phyloP scores from a whole-genome alignment of 495 filamentous ascomycete species.

The Penicillium arizonense region DNA sequence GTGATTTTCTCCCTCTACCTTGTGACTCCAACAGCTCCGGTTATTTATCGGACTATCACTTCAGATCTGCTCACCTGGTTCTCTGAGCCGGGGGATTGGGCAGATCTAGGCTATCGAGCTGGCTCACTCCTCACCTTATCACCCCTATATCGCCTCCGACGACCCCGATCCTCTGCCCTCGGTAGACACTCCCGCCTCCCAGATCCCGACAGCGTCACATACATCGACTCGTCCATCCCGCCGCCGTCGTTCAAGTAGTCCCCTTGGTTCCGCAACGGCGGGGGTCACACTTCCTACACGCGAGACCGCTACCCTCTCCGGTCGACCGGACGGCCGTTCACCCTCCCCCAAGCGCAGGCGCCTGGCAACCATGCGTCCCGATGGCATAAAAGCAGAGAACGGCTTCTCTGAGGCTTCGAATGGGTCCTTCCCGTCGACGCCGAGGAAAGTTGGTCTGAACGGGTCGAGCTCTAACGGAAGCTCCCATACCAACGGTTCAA shows the following conservation, averaged over 20 bases:
- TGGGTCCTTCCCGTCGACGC: constrained; percentile 34
- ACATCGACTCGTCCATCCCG: constrained; percentile 14
- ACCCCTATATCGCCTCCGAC: constrained; percentile 60
- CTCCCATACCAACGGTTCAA: constrained; percentile 47
- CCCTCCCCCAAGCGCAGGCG: constrained; percentile 61
- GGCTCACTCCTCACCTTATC: constrained; percentile 51
- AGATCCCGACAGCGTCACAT: constrained; percentile 2
- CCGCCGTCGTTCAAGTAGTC: constrained; percentile 31
- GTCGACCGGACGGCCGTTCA: constrained; percentile 38
- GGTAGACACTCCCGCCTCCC: constrained; percentile 15
- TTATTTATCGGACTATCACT: constrained; percentile 11
- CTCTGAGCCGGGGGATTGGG: constrained; percentile 50
- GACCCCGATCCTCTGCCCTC: constrained; percentile 44
- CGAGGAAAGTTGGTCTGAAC: constrained; percentile 50
- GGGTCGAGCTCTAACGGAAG: constrained; percentile 44
- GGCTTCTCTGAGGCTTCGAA: constrained; percentile 50
- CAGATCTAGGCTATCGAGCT: constrained; percentile 57
- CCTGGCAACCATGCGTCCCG: constrained; percentile 60
- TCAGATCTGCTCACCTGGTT: constrained; percentile 52
- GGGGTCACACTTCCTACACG: constrained; percentile 23
- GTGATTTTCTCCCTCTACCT: not conserved
- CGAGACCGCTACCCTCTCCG: constrained; percentile 24
- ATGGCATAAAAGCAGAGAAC: constrained; percentile 49
- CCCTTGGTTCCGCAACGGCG: constrained; percentile 14
- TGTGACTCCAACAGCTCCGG: constrained; percentile 4